Evolutionary conservation across 2,329 filamentous ascomycete genomes (phyloP), one percentile per base, ranked within the genome.

Genomic region (Colletotrichum ledebouriae): DNA sequence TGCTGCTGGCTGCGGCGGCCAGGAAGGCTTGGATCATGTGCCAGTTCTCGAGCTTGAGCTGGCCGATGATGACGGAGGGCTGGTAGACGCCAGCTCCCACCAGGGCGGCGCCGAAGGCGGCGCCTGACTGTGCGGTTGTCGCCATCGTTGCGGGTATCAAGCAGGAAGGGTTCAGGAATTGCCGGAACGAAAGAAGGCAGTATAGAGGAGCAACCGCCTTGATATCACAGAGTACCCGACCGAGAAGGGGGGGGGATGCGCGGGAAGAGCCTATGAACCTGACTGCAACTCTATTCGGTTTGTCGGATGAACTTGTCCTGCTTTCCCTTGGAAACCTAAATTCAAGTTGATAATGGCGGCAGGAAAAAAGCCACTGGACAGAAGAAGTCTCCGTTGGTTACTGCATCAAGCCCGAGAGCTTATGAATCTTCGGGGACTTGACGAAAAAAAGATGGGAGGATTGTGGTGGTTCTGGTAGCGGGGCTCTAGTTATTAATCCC

Each of bases 1-100:
- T 85, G 78, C 87, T 90, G 72, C 82, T 84, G 29, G 86, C 89
- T 10, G 87, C 87, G 3, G 89, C 90, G 1, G 86, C 83, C 4
- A 92, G 77, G 73, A 92, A 92, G 10, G 84, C 83, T 76, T 90
- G 85, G 34, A 90, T 75, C 89, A 92, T 92, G 75, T 89, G 88
- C 77, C 86, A 91, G 74, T 90, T 85, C 55, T 84, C 78, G 52
- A 91, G 79, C 25, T 80, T 82, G 78, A 92, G 84, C 78, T 92
- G 90, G 9, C 82, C 78, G 64, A 87, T 76, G 72, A 92, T 89
- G 53, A 90, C 82, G 0, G 83, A 79, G 0, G 90, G 89, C 42
- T 85, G 80, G 73, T 86, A 86, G 63, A 92, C 87, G 34, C 89
- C 89, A 1, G 89, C 83, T 3, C 83, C 85, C 37, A 86, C 82